These are phyloP conservation scores for Rhizopogon salebrosus DNA, from an alignment of 768 basidiomycete species.

Conservation along the genomic window DNA sequence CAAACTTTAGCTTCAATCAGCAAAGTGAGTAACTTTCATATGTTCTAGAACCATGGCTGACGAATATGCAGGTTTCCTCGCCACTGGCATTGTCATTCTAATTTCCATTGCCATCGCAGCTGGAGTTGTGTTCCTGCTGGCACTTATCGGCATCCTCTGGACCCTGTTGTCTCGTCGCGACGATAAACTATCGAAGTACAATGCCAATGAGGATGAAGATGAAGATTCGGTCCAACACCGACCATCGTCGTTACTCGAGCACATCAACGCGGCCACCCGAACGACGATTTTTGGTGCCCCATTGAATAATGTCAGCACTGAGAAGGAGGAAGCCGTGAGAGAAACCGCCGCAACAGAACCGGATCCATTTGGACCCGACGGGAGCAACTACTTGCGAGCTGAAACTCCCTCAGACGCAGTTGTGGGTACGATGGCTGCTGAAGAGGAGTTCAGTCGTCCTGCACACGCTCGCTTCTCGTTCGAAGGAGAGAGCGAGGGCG, in stretches of 20 bases:
- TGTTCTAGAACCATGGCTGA: constrained; percentile 8
- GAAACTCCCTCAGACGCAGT: constrained; percentile 78
- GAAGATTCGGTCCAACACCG: constrained; percentile 74
- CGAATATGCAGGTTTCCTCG: constrained; percentile 67
- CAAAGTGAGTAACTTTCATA: constrained; percentile 46
- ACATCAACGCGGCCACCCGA: constrained; percentile 87
- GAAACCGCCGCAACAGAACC: constrained; percentile 26
- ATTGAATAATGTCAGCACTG: constrained; percentile 32
- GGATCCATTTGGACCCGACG: constrained; percentile 70
- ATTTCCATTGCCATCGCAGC: constrained; percentile 97
- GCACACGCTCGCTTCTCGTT: constrained; percentile 83
- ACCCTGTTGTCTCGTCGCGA: constrained; percentile 81
- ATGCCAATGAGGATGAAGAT: constrained; percentile 62
- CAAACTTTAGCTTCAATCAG: constrained; percentile 69
- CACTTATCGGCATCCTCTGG: constrained; percentile 83
- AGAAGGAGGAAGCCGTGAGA: constrained; percentile 50
- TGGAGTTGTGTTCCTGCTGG: constrained; percentile 85
- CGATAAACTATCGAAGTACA: constrained; percentile 62
- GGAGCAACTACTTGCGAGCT: constrained; percentile 71
- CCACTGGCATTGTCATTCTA: constrained; percentile 89
- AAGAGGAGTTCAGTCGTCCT: constrained; percentile 62
- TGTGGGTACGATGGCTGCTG: constrained; percentile 52
- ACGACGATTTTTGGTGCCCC: constrained; percentile 69
- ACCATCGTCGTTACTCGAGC: constrained; percentile 83
- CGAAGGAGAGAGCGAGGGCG: constrained; percentile 74